These are phyloP conservation scores for Inonotus obliquus DNA, from an alignment of 1,284 basidiomycete genomes.

Conservation along the genomic window DNA sequence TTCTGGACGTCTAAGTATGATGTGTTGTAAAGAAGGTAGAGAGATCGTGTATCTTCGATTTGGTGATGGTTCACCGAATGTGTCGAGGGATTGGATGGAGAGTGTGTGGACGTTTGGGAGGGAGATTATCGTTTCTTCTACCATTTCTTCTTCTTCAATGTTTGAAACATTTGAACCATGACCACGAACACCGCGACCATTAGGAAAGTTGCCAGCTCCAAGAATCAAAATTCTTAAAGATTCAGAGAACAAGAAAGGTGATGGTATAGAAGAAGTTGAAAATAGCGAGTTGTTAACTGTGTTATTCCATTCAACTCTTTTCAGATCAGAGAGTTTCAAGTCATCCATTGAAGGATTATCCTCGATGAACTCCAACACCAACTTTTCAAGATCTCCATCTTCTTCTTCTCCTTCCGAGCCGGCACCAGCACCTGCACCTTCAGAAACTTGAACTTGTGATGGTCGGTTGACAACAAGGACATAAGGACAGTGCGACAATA, in stretches of 20 bases:
- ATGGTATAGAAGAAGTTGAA: neutral
- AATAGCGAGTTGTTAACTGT: neutral
- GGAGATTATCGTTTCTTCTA: neutral
- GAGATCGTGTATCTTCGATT: neutral
- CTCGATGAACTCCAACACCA: neutral
- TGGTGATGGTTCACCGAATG: neutral
- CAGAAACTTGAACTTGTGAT: neutral
- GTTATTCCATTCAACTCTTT: constrained; percentile 8
- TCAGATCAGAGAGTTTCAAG: neutral
- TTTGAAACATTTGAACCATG: too few species aligned
- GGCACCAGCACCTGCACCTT: too few species aligned
- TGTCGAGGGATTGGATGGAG: neutral
- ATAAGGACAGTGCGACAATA: constrained; percentile 8
- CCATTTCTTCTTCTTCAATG: too few species aligned
- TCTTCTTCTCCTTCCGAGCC: too few species aligned
- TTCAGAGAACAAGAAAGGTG: neutral
- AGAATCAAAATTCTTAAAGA: constrained; percentile 8
- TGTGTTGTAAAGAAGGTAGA: constrained; percentile 5
- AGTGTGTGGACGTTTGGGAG: constrained; percentile 15
- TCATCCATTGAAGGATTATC: neutral
- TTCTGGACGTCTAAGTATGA: constrained; percentile 4
- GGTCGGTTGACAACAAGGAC: neutral
- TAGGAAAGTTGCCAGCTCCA: constrained; percentile 1
- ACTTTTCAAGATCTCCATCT: too few species aligned
- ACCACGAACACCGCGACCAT: neutral